A percentile compares a stretch with the other conserved stretches of the same genome.
phyloP scores from a whole-genome alignment of 2,329 filamentous ascomycete species.

The Plectosphaerella sp. region DNA sequence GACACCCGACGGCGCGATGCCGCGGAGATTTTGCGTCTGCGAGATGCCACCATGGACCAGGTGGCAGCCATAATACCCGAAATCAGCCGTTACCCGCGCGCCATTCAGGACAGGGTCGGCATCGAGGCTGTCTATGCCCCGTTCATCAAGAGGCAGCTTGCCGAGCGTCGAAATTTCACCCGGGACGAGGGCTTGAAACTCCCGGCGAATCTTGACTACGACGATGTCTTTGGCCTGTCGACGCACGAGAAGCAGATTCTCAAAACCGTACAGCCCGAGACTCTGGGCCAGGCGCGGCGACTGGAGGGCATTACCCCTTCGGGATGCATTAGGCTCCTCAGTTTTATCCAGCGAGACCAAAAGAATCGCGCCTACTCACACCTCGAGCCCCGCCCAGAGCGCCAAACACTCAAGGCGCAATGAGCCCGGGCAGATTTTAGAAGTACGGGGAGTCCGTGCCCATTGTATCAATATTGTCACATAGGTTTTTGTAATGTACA shows the following conservation, averaged over 20 bases:
- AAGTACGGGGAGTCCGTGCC: neutral
- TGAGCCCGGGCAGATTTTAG: neutral
- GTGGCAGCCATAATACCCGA: conserved; percentile 55
- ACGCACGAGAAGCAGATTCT: conserved; percentile 74
- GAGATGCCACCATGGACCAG: conserved; percentile 51
- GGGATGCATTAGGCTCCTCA: conserved; percentile 56
- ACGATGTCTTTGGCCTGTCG: conserved; percentile 67
- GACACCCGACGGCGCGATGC: conserved; percentile 67
- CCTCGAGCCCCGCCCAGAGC: neutral
- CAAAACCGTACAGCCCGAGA: conserved; percentile 70
- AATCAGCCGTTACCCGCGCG: conserved; percentile 47
- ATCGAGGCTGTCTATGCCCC: conserved; percentile 86
- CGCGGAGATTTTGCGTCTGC: conserved; percentile 73
- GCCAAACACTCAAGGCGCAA: neutral
- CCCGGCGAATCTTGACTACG: conserved; percentile 73
- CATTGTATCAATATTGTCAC: too few species aligned
- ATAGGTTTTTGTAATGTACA: too few species aligned
- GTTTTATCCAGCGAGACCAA: conserved; percentile 44
- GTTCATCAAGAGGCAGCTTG: conserved; percentile 71
- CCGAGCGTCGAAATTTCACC: conserved; percentile 61
- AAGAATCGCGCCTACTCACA: neutral
- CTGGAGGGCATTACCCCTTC: conserved; percentile 74
- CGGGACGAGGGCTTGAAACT: conserved; percentile 73
- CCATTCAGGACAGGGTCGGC: conserved; percentile 64
- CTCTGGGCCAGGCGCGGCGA: conserved; percentile 79